These are phyloP conservation scores for Candida stauntonica DNA, from an alignment of 805 yeast species.

Conservation along the genomic window DNA sequence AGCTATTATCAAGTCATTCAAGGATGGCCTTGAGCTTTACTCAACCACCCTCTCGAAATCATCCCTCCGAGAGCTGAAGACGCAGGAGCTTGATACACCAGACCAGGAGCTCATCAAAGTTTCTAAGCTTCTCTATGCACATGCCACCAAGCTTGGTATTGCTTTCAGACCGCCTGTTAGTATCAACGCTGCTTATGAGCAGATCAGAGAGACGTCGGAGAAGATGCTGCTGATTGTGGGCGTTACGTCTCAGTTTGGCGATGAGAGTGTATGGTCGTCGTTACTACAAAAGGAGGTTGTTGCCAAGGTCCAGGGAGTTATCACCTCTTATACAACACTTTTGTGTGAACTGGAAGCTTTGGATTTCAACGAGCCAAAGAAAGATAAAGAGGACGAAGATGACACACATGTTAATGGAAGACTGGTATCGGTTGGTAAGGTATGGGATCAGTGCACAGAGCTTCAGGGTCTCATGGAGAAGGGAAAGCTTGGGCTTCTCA, in stretches of 20 bases:
- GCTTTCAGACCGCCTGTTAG: constrained; percentile 59
- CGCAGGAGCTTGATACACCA: constrained; percentile 38
- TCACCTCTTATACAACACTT: constrained; percentile 16
- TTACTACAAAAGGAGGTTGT: constrained; percentile 29
- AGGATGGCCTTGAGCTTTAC: constrained; percentile 19
- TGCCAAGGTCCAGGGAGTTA: constrained; percentile 16
- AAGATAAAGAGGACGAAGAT: constrained; percentile 23
- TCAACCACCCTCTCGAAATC: constrained; percentile 6
- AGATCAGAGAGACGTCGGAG: constrained; percentile 43
- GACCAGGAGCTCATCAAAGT: constrained; percentile 57
- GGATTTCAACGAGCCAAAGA: constrained; percentile 20
- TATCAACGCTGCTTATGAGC: constrained; percentile 43
- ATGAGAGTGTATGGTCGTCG: constrained; percentile 29
- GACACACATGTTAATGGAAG: constrained; percentile 33
- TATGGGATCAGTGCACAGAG: constrained; percentile 66
- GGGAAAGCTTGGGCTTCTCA: constrained; percentile 54
- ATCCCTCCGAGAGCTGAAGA: constrained; percentile 10
- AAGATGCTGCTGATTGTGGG: constrained; percentile 42
- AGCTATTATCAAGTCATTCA: constrained; percentile 16
- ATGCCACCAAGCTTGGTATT: constrained; percentile 71
- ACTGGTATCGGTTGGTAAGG: constrained; percentile 56
- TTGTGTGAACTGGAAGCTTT: constrained; percentile 22
- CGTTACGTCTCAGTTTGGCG: constrained; percentile 38
- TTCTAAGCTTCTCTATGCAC: constrained; percentile 60
- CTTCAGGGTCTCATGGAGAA: constrained; percentile 37